Evolutionary conservation across 805 yeast species (phyloP).

Genomic region (Suhomyces faveliae): DNA sequence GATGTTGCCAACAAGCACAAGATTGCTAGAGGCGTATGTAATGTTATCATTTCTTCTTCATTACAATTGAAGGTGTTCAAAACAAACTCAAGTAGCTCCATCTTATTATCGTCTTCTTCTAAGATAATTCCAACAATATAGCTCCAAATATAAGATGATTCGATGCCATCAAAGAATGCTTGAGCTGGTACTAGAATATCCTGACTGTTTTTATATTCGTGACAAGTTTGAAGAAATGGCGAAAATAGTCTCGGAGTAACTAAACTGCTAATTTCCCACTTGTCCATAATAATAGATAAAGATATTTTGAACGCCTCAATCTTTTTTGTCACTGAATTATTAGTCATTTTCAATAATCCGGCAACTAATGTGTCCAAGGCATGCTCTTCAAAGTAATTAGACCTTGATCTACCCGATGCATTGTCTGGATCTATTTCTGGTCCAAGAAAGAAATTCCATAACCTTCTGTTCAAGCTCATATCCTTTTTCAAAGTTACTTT

Average conservation of each 20-base stretch:
- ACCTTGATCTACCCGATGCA: conserved; percentile 23
- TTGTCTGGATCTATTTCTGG: conserved; percentile 47
- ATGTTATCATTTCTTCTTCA: conserved; percentile 82
- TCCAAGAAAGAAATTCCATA: conserved; percentile 92
- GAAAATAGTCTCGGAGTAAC: conserved; percentile 68
- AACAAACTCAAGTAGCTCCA: conserved; percentile 57
- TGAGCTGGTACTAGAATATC: conserved; percentile 59
- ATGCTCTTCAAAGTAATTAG: conserved; percentile 57
- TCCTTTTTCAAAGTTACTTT: conserved; percentile 74
- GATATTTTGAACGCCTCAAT: conserved; percentile 62
- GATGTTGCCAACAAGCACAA: conserved; percentile 41
- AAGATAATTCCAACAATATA: conserved; percentile 44
- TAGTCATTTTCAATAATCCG: conserved; percentile 53
- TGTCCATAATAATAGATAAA: conserved; percentile 70
- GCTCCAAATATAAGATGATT: conserved; percentile 76
- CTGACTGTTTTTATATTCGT: conserved; percentile 23
- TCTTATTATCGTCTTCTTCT: conserved; percentile 24
- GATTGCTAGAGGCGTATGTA: conserved; percentile 73
- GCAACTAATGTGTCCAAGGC: conserved; percentile 51
- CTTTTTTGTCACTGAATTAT: conserved; percentile 27
- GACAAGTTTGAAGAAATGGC: conserved; percentile 58
- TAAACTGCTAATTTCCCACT: conserved; percentile 88
- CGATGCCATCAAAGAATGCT: conserved; percentile 82
- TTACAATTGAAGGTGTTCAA: conserved; percentile 65
- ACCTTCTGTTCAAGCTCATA: conserved; percentile 90